Evolutionary conservation across 2,329 filamentous ascomycete genomes (phyloP).

Genomic region (Colletotrichum cuscutae): DNA sequence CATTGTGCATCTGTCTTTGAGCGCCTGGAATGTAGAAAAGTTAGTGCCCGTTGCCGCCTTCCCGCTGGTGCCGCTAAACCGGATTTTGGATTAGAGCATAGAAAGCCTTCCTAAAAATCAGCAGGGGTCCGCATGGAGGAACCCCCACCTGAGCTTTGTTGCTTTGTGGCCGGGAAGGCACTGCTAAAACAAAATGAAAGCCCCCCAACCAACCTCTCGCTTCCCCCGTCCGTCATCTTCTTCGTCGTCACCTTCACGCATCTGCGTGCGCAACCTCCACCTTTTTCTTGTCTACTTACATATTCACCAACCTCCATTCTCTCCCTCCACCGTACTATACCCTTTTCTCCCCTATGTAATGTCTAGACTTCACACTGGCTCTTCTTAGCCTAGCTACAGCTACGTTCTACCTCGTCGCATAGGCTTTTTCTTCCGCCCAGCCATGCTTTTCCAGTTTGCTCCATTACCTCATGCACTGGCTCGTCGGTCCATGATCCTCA

Average conservation of each 20-base stretch:
- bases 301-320: slow-evolving; percentile 21
- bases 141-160: slow-evolving; percentile 29
- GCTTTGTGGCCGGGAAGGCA: not conserved
- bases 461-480: slow-evolving; percentile 38
- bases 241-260: slow-evolving; percentile 27
- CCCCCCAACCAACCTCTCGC: slow-evolving; percentile 25
- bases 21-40: slow-evolving; percentile 7
- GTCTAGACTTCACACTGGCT: slow-evolving; percentile 14
- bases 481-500: slow-evolving; percentile 28
- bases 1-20: slow-evolving; percentile 13
- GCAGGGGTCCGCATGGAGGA: slow-evolving; percentile 13
- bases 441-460: slow-evolving; percentile 37
- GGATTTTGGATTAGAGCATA: not conserved
- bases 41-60: slow-evolving; percentile 34
- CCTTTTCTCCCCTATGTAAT: slow-evolving; percentile 29
- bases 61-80: slow-evolving; percentile 28
- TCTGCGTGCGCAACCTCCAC: slow-evolving; percentile 15
- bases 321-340: slow-evolving; percentile 1
- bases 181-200: slow-evolving; percentile 28
- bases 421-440: slow-evolving; percentile 22
- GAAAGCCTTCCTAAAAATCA: not conserved
- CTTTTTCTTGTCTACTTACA: slow-evolving; percentile 6
- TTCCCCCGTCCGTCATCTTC: not conserved
- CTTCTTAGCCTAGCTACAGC: slow-evolving; percentile 5
- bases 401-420: slow-evolving; percentile 1